Evolutionary conservation across 2,329 filamentous ascomycete species (phyloP), one percentile per base, ranked within the genome.

Genomic region (Blastomyces percursus): DNA sequence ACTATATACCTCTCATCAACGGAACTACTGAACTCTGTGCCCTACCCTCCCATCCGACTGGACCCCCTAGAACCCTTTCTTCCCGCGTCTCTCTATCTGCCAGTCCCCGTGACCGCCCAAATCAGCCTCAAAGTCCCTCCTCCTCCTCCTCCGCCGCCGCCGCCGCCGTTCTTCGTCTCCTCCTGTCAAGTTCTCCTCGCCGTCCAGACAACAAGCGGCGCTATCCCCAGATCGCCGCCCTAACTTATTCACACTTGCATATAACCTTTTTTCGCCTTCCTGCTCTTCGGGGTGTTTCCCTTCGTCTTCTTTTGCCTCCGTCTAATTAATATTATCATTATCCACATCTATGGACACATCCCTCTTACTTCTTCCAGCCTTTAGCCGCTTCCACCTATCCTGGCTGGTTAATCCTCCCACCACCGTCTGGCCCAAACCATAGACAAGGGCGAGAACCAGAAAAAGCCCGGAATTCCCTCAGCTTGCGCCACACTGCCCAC

Each of bases 401-500:
- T 50, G 30, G 24, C 58, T 38, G 21, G 30, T 30, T 48, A 35
- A 32, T 35, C 27, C 58, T 32, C 42, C 30, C 14, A 24, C 30
- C 14, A 24, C 30, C 24, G 58, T 19, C 30, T 19, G 3, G 14
- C 44, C 19, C 27, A 60, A 27, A 27, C 46, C 21, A 48, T 48
- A 21, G 46, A 61, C 61, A 54, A 24, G 48, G 38, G 44, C 56
- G 21, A 51, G 50, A n/a, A 52, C 16, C 44, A 21, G n/a, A 38
- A 40, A 50, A 42, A 55, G 8, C 44, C 40, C 61, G 46, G 42
- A 59, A 75, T 73, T 69, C 71, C 69, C 69, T 76, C 74, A 77
- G 74, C 75, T 77, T 77, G 75, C 75, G 75, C 75, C 75, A 77
- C 75, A 76, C 73, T 76, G 38, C 27, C 27, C 51, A 42, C 42